Conservation (phyloP, 371 early-diverging fungal species). For the Lichtheimia ornata region DNA sequence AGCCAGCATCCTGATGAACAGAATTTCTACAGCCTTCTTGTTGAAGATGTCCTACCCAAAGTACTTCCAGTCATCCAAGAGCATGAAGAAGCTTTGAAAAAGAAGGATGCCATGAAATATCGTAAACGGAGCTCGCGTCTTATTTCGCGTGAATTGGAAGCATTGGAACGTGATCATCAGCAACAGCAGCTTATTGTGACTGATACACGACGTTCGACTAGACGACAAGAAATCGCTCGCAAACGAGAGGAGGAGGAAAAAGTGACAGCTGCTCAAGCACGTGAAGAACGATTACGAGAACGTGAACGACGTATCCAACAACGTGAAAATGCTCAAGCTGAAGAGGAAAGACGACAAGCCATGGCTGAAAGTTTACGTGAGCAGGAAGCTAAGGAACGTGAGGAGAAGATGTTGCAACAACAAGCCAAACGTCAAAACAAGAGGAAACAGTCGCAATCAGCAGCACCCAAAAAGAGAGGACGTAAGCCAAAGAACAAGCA, state of each 20-base stretch:
- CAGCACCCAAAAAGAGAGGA: constrained; percentile 29
- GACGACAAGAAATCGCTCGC: constrained; percentile 39
- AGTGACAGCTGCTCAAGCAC: constrained; percentile 41
- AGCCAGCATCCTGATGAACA: constrained; percentile 61
- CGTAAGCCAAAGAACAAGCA: constrained; percentile 27
- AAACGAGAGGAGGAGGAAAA: constrained; percentile 36
- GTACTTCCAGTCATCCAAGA: constrained; percentile 58
- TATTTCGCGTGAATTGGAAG: constrained; percentile 56
- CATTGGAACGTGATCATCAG: constrained; percentile 43
- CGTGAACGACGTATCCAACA: constrained; percentile 55
- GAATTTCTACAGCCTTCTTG: constrained; percentile 52
- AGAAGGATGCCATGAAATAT: constrained; percentile 57
- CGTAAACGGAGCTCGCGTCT: constrained; percentile 72
- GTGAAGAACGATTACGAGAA: constrained; percentile 51
- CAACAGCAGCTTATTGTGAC: constrained; percentile 8
- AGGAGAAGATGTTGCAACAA: constrained; percentile 1
- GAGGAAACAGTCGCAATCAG: constrained; percentile 6
- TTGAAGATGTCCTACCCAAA: constrained; percentile 60
- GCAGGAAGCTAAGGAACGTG: constrained; percentile 2
- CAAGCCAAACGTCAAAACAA: constrained; percentile 9
- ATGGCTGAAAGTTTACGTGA: constrained; percentile 13
- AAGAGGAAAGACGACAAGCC: constrained; percentile 19
- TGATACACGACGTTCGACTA: constrained; percentile 20
- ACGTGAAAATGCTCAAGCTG: constrained; percentile 40
- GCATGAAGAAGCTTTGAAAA: constrained; percentile 50